Evolutionary conservation across 1,284 basidiomycete genomes (phyloP), one percentile per base, ranked within the genome.

Genomic region (Rhodotorula sp.): DNA sequence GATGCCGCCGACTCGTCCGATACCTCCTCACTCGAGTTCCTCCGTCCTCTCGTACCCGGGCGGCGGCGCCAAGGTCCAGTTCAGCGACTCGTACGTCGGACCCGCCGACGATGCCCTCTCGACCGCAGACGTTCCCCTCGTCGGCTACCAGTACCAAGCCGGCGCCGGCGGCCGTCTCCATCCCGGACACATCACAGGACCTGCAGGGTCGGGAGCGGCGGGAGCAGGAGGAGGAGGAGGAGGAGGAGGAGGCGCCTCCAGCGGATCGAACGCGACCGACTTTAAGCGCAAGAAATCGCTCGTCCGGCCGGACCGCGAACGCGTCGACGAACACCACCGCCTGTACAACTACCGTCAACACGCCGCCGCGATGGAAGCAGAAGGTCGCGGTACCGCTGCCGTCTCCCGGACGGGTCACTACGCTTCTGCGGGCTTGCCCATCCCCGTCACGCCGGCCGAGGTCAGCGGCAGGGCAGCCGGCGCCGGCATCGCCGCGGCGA

Each of bases 281-380:
- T 74, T 74, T 63, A 65, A 65, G 64, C 68, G 75, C 34, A 98
- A 97, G 86, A 96, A 95, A 87, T 93, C 90, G 80, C 87, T 99
- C 61, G 92, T 98, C 67, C 86, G 88, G 68, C 96, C 97, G 14
- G 96, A 99, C 82, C 86, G 96, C 73, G 96, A 97, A 85, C 92
- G 96, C 85, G 93, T 98, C 79, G 95, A 97, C 80, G 94, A 95
- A 15, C 89, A 89, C 62, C 94, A 98, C 84, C 87, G 94, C 58
- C 89, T 96, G 77, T 99, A 91, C 89, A 91, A 98, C 83, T 99
- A 99, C 83, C 89, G 93, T 65, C 90, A 87, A 75, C 93, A 92
- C 82, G 92, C 92, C 21, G 90, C 90, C 29, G 89, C 91, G 80
- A 86, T 93, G 81, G 88, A 90, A 80, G 85, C 89, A 69, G 88